A percentile compares a stretch with the other conserved stretches of the same genome.
Evolutionary conservation across 164 flowering plant species (phyloP).

Genomic region (Stephania cephalantha): DNA sequence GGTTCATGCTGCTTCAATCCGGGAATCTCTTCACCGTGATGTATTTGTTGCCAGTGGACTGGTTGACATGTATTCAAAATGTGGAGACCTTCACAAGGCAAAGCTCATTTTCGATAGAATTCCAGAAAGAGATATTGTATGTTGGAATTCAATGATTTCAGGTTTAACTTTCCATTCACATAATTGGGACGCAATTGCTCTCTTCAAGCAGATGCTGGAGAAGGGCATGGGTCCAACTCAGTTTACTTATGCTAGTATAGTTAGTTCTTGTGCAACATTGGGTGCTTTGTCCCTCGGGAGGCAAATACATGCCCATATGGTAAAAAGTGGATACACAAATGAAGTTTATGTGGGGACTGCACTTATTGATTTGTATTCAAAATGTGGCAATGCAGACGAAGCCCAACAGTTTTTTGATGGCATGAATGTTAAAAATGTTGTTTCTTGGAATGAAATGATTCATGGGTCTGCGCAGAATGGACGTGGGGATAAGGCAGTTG

Average conservation of each 20-base stretch:
- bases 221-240: slow-evolving; percentile 47
- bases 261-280: slow-evolving; percentile 51
- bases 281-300: slow-evolving; percentile 49
- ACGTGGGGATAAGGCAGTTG: slow-evolving; percentile 51
- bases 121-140: slow-evolving; percentile 47
- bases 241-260: slow-evolving; percentile 53
- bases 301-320: slow-evolving; percentile 47
- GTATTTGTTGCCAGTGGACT: slow-evolving; percentile 66
- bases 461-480: slow-evolving; percentile 90
- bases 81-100: slow-evolving; percentile 46
- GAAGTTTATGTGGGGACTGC: slow-evolving; percentile 71
- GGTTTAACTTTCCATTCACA: slow-evolving; percentile 52
- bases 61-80: slow-evolving; percentile 65
- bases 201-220: slow-evolving; percentile 53
- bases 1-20: slow-evolving; percentile 54
- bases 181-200: slow-evolving; percentile 46
- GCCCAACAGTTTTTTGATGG: slow-evolving; percentile 46
- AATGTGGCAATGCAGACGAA: slow-evolving; percentile 57
- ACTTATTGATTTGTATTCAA: slow-evolving; percentile 61
- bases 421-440: slow-evolving; percentile 49
- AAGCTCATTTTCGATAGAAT: slow-evolving; percentile 35
- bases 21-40: slow-evolving; percentile 33
- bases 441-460: slow-evolving; percentile 87
- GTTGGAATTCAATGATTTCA: slow-evolving; percentile 80
- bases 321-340: slow-evolving; percentile 42